phyloP scores from a whole-genome alignment of 352 stramenopile species.

The Pilasporangium apinafurcum region DNA sequence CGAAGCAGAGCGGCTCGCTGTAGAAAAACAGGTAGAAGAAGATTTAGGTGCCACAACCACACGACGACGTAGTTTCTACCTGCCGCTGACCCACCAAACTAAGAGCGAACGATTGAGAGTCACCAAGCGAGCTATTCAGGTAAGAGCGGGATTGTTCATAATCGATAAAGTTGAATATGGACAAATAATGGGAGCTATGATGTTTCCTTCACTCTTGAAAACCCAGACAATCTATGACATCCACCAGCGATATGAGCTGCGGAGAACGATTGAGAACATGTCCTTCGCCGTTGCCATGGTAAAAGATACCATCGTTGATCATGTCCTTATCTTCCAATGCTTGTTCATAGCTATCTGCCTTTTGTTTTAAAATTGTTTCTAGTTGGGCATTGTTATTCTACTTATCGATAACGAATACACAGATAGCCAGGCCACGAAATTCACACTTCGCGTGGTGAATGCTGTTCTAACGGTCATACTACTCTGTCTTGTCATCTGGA shows the following conservation, averaged over 20 bases:
- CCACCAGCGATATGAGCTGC: constrained; percentile 54
- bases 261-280: constrained; percentile 50
- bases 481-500: constrained; percentile 41
- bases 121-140: constrained; percentile 51
- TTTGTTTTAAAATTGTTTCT: neutral
- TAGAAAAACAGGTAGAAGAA: constrained; percentile 39
- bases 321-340: neutral
- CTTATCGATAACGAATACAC: constrained; percentile 67
- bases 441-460: constrained; percentile 34
- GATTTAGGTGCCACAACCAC: constrained; percentile 14
- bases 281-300: constrained; percentile 52
- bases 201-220: neutral
- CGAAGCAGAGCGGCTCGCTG: constrained; percentile 33
- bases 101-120: constrained; percentile 25
- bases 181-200: no score
- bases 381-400: constrained; percentile 51
- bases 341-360: neutral
- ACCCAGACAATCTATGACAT: constrained; percentile 52
- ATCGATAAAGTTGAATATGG: no score
- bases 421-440: constrained; percentile 18
- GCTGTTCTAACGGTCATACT: constrained; percentile 35
- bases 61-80: constrained; percentile 30
- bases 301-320: constrained; percentile 5
- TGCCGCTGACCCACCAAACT: constrained; percentile 16
- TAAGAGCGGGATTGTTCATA: no score